Percentiles rank a stretch among this genome's conserved stretches.
Conservation (phyloP, 805 yeast genomes). For the Kockiozyma suomiensis region DNA sequence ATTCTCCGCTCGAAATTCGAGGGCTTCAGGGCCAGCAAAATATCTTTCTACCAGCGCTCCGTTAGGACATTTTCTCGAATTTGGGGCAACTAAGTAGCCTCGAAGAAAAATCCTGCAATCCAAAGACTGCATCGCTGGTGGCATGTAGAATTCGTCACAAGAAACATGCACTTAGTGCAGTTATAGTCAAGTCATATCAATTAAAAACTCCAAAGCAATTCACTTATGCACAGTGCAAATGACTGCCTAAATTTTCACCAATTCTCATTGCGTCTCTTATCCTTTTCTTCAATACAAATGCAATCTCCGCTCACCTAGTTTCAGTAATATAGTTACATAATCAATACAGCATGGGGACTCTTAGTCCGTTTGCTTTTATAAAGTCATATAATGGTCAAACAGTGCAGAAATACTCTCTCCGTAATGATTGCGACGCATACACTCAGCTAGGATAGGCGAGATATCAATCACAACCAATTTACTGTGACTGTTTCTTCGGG, state of each 20-base stretch:
- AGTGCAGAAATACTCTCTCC: slow-evolving; percentile 44
- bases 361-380: background rate
- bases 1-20: background rate
- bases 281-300: background rate
- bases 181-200: background rate
- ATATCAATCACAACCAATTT: slow-evolving; percentile 89
- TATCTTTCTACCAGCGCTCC: slow-evolving; percentile 35
- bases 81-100: background rate
- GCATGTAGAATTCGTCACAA: background rate
- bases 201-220: background rate
- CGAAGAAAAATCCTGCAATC: slow-evolving; percentile 30
- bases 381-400: slow-evolving; percentile 17
- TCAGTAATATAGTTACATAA: too few relatives aligned
- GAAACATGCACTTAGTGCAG: background rate
- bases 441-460: slow-evolving; percentile 94
- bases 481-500: slow-evolving; percentile 54
- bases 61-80: slow-evolving; percentile 25
- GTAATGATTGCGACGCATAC: slow-evolving; percentile 97
- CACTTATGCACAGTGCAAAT: background rate
- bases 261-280: background rate
- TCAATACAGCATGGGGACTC: too few relatives aligned
- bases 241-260: background rate
- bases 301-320: too few relatives aligned
- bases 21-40: background rate
- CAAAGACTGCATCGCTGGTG: slow-evolving; percentile 36